These are phyloP conservation scores for Waitea zeae DNA, from an alignment of 1,284 basidiomycete species.

Conservation along the genomic window DNA sequence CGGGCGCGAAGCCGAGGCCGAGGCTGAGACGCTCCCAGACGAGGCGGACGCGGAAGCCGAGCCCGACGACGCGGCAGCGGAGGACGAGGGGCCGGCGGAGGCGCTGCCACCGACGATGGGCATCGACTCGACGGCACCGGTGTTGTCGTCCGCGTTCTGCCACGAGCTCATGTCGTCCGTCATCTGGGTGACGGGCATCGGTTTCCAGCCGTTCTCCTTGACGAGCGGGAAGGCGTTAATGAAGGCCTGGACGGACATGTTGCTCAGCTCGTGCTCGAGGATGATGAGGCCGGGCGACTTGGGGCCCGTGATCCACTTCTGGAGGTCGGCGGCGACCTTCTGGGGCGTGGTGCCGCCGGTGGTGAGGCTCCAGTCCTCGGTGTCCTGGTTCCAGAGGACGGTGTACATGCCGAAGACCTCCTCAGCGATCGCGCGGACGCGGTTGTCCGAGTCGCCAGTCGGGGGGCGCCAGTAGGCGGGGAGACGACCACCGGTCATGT, in stretches of 20 bases:
- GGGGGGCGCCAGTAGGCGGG: constrained; percentile 67
- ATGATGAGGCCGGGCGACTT: constrained; percentile 64
- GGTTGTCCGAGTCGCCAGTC: constrained; percentile 59
- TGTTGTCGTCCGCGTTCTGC: constrained; percentile 27
- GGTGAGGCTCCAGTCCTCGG: constrained; percentile 46
- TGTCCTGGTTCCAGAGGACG: constrained; percentile 70
- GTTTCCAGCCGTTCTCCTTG: constrained; percentile 47
- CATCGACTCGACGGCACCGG: neutral
- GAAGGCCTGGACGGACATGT: constrained; percentile 48
- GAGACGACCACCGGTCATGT: constrained; percentile 59
- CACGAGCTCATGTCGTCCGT: constrained; percentile 28
- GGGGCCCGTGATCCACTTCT: constrained; percentile 24
- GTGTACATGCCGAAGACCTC: constrained; percentile 55
- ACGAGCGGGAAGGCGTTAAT: constrained; percentile 52
- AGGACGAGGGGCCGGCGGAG: no score
- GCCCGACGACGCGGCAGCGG: no score
- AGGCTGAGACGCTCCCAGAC: no score
- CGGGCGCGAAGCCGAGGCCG: no score
- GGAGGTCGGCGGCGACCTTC: constrained; percentile 26
- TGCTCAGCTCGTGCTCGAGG: constrained; percentile 71
- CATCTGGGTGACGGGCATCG: constrained; percentile 33
- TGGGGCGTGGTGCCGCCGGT: constrained; percentile 22
- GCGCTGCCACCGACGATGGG: neutral
- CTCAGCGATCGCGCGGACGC: constrained; percentile 57
- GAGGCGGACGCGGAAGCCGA: no score